phyloP scores from a whole-genome alignment of 2,329 filamentous ascomycete species.

The Cercospora sp. region DNA sequence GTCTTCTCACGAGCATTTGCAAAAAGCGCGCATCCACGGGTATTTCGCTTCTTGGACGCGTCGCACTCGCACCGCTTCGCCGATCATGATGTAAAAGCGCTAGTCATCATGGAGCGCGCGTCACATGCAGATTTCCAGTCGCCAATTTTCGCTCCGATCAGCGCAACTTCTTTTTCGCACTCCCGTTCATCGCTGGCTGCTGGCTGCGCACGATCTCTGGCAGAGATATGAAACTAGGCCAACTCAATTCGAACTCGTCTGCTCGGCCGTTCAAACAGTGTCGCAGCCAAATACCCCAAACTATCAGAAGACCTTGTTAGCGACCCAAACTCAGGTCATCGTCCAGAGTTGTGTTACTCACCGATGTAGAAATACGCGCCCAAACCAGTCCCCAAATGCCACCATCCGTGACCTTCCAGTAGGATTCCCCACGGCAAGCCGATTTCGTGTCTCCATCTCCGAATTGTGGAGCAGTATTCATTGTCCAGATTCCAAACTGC shows the following conservation, averaged over 20 bases:
- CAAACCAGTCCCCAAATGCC: slow-evolving; percentile 77
- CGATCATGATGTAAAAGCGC: slow-evolving; percentile 2
- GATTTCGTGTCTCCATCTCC: slow-evolving; percentile 64
- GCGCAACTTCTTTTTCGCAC: slow-evolving; percentile 21
- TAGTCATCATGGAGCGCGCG: neutral
- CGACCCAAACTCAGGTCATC: neutral
- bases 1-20: neutral
- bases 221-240: slow-evolving; percentile 62
- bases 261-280: slow-evolving; percentile 72
- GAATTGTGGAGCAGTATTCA: slow-evolving; percentile 66
- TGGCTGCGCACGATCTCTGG: slow-evolving; percentile 51
- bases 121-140: neutral
- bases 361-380: slow-evolving; percentile 83
- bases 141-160: slow-evolving; percentile 5
- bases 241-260: slow-evolving; percentile 68
- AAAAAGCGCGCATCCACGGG: neutral
- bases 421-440: slow-evolving; percentile 78
- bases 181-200: slow-evolving; percentile 20
- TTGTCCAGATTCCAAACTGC: slow-evolving; percentile 79
- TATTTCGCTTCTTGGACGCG: slow-evolving; percentile 1
- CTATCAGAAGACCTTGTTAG: slow-evolving; percentile 12
- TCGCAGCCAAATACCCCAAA: slow-evolving; percentile 80
- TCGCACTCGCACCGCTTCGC: neutral
- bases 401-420: slow-evolving; percentile 72
- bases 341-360: neutral